phyloP scores from a whole-genome alignment of 2,329 filamentous ascomycete genomes.

The Cyphellophora europaea region DNA sequence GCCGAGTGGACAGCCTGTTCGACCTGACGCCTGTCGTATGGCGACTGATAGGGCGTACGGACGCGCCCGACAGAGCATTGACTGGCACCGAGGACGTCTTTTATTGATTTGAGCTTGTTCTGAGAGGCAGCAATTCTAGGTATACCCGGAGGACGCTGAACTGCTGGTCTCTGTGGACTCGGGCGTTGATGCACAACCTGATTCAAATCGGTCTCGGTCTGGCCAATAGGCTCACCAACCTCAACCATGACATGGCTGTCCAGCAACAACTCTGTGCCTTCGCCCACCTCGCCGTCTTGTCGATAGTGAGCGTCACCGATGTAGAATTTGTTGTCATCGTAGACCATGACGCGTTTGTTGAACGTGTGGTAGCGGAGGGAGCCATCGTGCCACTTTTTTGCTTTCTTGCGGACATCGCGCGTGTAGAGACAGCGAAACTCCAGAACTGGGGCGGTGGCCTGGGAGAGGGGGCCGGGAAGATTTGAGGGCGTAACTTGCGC shows the following conservation, averaged over 20 bases:
- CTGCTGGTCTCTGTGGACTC: conserved; percentile 33
- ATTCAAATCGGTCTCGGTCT: conserved; percentile 66
- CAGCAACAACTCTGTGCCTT: conserved; percentile 73
- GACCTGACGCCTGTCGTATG: conserved; percentile 50
- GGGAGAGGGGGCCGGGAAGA: conserved; percentile 38
- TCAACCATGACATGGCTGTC: conserved; percentile 72
- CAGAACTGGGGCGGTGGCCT: conserved; percentile 58
- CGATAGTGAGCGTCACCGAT: conserved; percentile 81
- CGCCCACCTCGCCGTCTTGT: conserved; percentile 56
- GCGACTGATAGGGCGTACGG: conserved; percentile 48
- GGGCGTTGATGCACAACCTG: conserved; percentile 47
- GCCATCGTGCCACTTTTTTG: conserved; percentile 92
- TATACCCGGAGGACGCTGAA: conserved; percentile 8
- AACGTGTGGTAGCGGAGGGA: conserved; percentile 79
- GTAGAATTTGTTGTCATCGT: conserved; percentile 70
- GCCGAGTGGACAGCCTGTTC: conserved; percentile 5
- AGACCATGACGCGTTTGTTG: conserved; percentile 85
- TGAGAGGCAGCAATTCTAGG: conserved; percentile 27
- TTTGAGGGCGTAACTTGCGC: too few species aligned
- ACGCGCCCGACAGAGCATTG: conserved; percentile 56
- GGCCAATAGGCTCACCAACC: conserved; percentile 65
- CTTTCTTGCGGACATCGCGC: conserved; percentile 73
- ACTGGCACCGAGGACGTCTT: conserved; percentile 56
- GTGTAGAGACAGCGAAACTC: conserved; percentile 84
- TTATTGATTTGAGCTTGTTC: conserved; percentile 48